Evolutionary conservation across 305 asterid species (phyloP).

Genomic region (Ajuga reptans): DNA sequence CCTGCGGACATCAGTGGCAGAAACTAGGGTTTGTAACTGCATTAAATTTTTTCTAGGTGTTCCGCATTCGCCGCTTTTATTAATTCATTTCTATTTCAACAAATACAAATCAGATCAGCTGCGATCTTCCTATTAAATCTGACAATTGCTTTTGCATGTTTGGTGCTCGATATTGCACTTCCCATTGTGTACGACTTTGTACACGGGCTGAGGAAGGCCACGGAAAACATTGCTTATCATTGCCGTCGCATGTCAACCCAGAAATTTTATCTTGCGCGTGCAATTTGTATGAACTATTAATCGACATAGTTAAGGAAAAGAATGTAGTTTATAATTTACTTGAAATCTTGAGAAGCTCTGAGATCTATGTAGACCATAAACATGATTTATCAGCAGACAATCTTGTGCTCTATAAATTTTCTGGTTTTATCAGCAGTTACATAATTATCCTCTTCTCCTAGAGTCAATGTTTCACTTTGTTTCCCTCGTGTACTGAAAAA

Average conservation of each 20-base stretch:
- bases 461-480: constrained; percentile 1
- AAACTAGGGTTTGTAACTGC: constrained; percentile 64
- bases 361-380: neutral
- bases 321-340: neutral
- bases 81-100: constrained; percentile 3
- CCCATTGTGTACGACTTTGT: neutral
- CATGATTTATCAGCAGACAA: neutral
- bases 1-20: constrained; percentile 75
- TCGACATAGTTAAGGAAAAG: neutral
- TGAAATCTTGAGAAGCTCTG: constrained; percentile 5
- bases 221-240: too few species aligned
- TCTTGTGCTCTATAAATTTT: neutral
- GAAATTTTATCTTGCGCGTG: neutral
- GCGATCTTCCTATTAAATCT: neutral
- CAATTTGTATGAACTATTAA: neutral
- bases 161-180: neutral
- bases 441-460: neutral
- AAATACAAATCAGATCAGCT: neutral
- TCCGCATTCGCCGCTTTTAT: neutral
- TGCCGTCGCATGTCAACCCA: neutral
- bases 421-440: neutral
- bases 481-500: neutral
- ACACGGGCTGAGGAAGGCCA: neutral
- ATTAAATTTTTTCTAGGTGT: constrained; percentile 21
- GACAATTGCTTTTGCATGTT: neutral